These are phyloP conservation scores for Massariosphaeria phaeospora DNA, from an alignment of 495 filamentous ascomycete genomes.

Conservation along the genomic window DNA sequence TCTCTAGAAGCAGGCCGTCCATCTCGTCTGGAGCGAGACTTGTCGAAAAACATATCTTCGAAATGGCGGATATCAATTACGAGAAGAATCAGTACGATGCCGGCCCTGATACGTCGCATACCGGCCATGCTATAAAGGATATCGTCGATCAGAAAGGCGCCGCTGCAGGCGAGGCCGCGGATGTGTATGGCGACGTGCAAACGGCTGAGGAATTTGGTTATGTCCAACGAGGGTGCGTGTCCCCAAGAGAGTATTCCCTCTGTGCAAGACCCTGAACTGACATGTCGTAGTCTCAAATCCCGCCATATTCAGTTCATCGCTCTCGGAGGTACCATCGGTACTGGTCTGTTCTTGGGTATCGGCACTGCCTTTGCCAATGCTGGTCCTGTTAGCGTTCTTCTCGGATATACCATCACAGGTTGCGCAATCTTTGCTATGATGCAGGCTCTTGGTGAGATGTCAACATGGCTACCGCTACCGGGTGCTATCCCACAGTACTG, in stretches of 20 bases:
- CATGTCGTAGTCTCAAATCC: conserved; percentile 41
- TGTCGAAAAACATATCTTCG: too few species aligned
- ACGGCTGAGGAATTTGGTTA: conserved; percentile 44
- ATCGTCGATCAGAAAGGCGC: conserved; percentile 10
- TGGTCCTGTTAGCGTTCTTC: conserved; percentile 62
- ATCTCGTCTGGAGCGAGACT: not conserved
- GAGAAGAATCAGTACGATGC: conserved; percentile 11
- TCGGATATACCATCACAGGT: conserved; percentile 67
- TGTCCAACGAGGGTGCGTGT: conserved; percentile 41
- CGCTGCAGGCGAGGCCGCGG: conserved; percentile 40
- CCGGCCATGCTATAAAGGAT: conserved; percentile 9
- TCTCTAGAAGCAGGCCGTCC: too few species aligned
- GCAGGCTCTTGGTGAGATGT: conserved; percentile 60
- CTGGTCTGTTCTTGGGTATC: conserved; percentile 69
- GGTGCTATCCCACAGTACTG: conserved; percentile 73
- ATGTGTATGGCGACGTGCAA: conserved; percentile 41
- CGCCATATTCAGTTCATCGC: conserved; percentile 61
- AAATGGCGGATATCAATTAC: conserved; percentile 2
- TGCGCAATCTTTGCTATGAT: conserved; percentile 59
- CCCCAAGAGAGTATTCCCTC: not conserved
- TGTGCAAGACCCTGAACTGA: not conserved
- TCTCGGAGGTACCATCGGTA: conserved; percentile 68
- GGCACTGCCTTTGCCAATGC: conserved; percentile 57
- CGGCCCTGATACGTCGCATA: conserved; percentile 4
- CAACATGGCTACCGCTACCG: conserved; percentile 67